phyloP scores from a whole-genome alignment of 495 filamentous ascomycete species.

The Aspergillus avenaceus region DNA sequence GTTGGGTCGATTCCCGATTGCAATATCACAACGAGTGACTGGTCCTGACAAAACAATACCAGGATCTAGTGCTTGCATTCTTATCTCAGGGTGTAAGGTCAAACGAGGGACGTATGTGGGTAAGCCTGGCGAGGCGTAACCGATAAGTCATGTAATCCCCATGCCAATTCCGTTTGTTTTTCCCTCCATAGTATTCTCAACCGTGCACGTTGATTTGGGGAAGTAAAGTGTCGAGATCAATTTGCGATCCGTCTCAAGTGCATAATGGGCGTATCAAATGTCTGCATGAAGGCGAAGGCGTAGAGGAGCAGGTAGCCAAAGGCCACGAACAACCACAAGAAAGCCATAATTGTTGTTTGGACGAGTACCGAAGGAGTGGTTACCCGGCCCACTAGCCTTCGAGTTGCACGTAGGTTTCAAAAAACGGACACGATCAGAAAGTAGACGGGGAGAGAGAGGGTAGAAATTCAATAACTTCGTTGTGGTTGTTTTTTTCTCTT shows the following conservation, averaged over 20 bases:
- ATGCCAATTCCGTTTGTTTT: background rate
- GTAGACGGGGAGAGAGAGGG: too few species aligned
- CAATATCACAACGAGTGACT: background rate
- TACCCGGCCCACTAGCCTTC: too few species aligned
- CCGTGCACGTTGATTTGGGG: too few species aligned
- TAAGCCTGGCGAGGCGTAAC: background rate
- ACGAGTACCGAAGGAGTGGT: too few species aligned
- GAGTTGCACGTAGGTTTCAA: too few species aligned
- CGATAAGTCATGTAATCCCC: too few species aligned
- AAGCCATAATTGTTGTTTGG: conserved; percentile 20
- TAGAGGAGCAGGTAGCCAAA: conserved; percentile 40
- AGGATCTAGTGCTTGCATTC: background rate
- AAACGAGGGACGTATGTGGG: background rate
- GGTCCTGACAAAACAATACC: background rate
- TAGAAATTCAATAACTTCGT: too few species aligned
- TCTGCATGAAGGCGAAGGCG: conserved; percentile 33
- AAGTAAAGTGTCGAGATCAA: conserved; percentile 6
- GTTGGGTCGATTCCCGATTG: background rate
- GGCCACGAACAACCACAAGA: conserved; percentile 36
- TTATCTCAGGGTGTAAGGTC: background rate
- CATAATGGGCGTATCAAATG: conserved; percentile 12
- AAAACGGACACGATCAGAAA: too few species aligned
- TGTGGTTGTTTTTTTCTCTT: too few species aligned
- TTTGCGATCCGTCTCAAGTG: conserved; percentile 15
- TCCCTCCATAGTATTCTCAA: background rate